Evolutionary conservation across 345 rosid species (phyloP).

Genomic region (Theobroma cacao): DNA sequence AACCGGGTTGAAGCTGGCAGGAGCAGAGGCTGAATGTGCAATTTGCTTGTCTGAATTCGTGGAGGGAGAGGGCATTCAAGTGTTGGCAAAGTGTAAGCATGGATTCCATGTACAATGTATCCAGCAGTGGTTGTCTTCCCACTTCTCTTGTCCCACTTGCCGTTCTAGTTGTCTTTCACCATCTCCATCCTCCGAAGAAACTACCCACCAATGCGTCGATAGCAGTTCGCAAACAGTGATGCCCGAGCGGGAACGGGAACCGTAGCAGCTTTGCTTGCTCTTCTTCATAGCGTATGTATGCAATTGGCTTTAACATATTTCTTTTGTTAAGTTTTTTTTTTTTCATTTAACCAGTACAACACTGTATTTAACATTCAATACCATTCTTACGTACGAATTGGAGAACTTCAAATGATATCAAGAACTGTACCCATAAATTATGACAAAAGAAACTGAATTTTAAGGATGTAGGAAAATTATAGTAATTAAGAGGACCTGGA

Average conservation of each 20-base stretch:
- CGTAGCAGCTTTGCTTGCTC: background rate
- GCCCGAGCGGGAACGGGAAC: background rate
- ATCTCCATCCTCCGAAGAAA: conserved; percentile 3
- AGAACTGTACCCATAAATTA: no score
- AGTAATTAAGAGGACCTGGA: background rate
- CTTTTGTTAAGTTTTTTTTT: background rate
- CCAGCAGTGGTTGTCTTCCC: conserved; percentile 58
- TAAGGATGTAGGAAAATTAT: background rate
- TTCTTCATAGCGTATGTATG: background rate
- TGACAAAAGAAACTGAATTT: background rate
- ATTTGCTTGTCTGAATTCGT: conserved; percentile 73
- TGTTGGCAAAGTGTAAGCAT: conserved; percentile 61
- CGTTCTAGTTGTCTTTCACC: conserved; percentile 45
- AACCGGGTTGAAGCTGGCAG: conserved; percentile 38
- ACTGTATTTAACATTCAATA: background rate
- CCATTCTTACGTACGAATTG: background rate
- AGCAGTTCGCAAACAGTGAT: background rate
- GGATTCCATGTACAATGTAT: conserved; percentile 78
- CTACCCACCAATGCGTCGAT: background rate
- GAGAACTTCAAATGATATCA: background rate
- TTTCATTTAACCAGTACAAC: background rate
- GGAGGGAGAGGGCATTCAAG: conserved; percentile 58
- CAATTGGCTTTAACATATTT: background rate
- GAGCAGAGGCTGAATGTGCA: conserved; percentile 59
- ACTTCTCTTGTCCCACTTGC: conserved; percentile 79